These are phyloP conservation scores for Vitis rotundifolia DNA, from an alignment of 164 flowering plant genomes.

Conservation along the genomic window DNA sequence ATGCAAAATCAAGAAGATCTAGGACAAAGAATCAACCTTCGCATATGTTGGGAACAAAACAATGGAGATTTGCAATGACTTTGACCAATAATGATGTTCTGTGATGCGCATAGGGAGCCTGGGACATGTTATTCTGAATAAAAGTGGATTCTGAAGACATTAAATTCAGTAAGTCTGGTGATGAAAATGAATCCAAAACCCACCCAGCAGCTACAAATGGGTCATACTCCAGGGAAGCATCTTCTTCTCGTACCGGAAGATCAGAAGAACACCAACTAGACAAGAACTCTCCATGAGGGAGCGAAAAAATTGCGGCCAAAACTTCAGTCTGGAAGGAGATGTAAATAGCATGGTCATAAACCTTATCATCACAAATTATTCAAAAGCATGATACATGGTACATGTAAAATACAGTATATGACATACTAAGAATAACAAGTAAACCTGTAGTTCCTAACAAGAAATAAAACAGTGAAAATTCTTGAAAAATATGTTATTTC, in stretches of 20 bases:
- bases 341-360: slow-evolving; percentile 9
- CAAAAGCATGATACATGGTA: not conserved
- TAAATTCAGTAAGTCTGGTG: slow-evolving; percentile 21
- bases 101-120: slow-evolving; percentile 77
- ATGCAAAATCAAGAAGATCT: not conserved
- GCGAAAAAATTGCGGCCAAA: slow-evolving; percentile 69
- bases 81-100: slow-evolving; percentile 90
- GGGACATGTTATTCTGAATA: slow-evolving; percentile 43
- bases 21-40: slow-evolving; percentile 52
- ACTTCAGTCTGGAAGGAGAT: slow-evolving; percentile 63
- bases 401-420: not conserved
- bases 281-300: slow-evolving; percentile 78
- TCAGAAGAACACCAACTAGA: slow-evolving; percentile 87
- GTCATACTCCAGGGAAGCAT: slow-evolving; percentile 79
- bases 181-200: slow-evolving; percentile 42
- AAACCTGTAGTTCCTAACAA: not conserved
- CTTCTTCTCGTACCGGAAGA: slow-evolving; percentile 64
- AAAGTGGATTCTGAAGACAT: slow-evolving; percentile 41
- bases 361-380: not conserved
- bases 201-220: slow-evolving; percentile 69
- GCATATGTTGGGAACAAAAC: slow-evolving; percentile 87
- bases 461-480: too few species aligned
- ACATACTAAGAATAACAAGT: not conserved
- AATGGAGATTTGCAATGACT: slow-evolving; percentile 95
- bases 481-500: too few species aligned